Conservation (phyloP, 176 grass and related monocot genomes). For the Rhynchospora pubera region DNA sequence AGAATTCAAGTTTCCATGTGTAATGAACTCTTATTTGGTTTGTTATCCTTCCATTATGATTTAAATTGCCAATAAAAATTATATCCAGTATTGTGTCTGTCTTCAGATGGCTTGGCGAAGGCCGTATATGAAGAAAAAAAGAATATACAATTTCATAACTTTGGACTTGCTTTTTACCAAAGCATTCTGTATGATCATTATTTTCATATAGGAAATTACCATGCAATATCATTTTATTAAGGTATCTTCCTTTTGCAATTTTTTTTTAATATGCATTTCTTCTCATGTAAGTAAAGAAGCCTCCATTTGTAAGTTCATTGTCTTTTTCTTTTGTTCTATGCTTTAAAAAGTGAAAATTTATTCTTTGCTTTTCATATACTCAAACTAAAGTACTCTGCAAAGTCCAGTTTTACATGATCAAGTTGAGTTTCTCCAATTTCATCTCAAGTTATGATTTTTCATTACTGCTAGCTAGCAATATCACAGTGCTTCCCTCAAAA, state of each 20-base stretch:
- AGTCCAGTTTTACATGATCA: background rate
- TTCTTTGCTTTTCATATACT: constrained; percentile 1
- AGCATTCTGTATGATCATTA: background rate
- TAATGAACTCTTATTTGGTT: background rate
- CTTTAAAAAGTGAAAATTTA: background rate
- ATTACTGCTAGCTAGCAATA: background rate
- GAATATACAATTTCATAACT: background rate
- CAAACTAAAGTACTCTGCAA: background rate
- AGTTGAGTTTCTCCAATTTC: background rate
- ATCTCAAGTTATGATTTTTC: background rate
- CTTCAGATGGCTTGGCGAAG: too few relatives aligned
- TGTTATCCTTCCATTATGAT: too few relatives aligned
- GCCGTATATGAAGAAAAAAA: background rate
- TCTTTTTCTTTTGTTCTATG: background rate
- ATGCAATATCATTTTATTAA: background rate
- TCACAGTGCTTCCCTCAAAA: background rate
- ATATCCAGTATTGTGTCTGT: too few relatives aligned
- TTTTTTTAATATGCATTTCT: background rate
- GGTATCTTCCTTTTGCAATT: background rate
- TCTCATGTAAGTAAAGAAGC: background rate
- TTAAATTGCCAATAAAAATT: too few relatives aligned
- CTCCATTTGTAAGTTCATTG: background rate
- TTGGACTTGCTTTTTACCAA: background rate
- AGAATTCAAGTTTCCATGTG: background rate
- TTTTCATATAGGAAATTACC: background rate